Conservation (phyloP, 1,284 basidiomycete species). For the Vanrija sp. region DNA sequence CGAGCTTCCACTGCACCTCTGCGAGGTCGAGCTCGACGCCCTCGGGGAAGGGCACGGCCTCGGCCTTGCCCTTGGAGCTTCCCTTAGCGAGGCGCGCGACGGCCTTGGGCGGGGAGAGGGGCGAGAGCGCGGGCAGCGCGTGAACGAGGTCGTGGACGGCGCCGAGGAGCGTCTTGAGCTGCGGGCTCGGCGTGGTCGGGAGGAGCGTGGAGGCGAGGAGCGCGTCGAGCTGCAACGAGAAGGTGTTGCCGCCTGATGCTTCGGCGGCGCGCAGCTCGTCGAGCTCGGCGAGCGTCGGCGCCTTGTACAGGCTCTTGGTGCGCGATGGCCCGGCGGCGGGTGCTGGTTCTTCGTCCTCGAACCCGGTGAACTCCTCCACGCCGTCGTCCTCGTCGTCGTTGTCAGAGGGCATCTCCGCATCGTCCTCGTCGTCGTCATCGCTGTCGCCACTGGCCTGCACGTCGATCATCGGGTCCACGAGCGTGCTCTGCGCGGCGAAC, state of each 20-base stretch:
- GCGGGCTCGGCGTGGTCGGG: conserved; percentile 28
- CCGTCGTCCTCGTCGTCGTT: conserved; percentile 37
- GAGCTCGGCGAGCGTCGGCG: conserved; percentile 62
- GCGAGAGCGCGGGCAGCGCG: conserved; percentile 57
- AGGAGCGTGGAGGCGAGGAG: conserved; percentile 78
- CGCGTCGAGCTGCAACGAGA: conserved; percentile 59
- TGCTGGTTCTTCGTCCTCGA: conserved; percentile 33
- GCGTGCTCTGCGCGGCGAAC: conserved; percentile 12
- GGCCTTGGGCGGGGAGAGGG: conserved; percentile 62
- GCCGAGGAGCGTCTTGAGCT: conserved; percentile 68
- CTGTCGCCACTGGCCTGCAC: conserved; percentile 13
- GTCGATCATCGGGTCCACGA: conserved; percentile 24
- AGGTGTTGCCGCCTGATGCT: conserved; percentile 36
- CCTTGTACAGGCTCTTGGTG: conserved; percentile 46
- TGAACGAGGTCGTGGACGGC: conserved; percentile 65
- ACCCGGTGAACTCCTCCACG: conserved; percentile 24
- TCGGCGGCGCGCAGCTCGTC: conserved; percentile 48
- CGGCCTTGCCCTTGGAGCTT: conserved; percentile 33
- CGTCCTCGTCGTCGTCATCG: conserved; percentile 19
- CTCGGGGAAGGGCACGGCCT: conserved; percentile 56
- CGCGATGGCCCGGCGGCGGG: conserved; percentile 28
- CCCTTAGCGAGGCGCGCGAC: conserved; percentile 56
- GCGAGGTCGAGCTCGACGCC: conserved; percentile 31
- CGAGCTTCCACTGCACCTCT: conserved; percentile 65
- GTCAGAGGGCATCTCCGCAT: conserved; percentile 11